Conservation (phyloP, 2,329 filamentous ascomycete species). For the Dothistroma pini region DNA sequence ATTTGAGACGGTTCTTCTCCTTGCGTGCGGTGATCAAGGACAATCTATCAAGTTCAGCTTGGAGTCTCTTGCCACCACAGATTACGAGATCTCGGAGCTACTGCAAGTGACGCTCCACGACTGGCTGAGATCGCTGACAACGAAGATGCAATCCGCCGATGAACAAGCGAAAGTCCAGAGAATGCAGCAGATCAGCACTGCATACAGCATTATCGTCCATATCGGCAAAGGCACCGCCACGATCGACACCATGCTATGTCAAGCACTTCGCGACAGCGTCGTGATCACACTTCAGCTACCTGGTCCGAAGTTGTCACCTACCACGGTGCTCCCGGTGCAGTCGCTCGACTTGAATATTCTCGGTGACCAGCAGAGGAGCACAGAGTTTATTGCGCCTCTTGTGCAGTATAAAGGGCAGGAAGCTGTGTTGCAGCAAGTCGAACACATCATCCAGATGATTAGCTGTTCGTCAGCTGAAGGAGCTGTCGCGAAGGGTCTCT, state of each 20-base stretch:
- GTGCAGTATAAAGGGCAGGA: constrained; percentile 29
- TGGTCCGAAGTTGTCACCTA: constrained; percentile 9
- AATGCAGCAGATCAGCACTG: constrained; percentile 71
- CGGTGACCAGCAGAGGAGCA: constrained; percentile 11
- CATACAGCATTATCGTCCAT: constrained; percentile 62
- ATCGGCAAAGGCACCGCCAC: constrained; percentile 63
- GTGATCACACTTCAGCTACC: constrained; percentile 43
- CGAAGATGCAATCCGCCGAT: constrained; percentile 79
- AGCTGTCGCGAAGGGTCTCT: constrained; percentile 58
- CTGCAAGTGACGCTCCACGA: constrained; percentile 70
- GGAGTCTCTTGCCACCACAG: constrained; percentile 59
- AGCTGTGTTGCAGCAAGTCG: constrained; percentile 23
- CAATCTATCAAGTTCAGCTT: constrained; percentile 42
- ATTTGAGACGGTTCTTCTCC: constrained; percentile 74
- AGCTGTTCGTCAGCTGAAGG: constrained; percentile 12
- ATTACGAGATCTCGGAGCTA: constrained; percentile 59
- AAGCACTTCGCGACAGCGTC: constrained; percentile 72
- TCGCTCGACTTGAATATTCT: constrained; percentile 20
- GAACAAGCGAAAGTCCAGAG: constrained; percentile 70
- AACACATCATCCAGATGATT: constrained; percentile 37
- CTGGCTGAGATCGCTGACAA: constrained; percentile 77
- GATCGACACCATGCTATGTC: constrained; percentile 63
- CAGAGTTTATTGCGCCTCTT: constrained; percentile 26
- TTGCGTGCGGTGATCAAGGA: constrained; percentile 53
- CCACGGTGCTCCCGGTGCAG: constrained; percentile 20